Conservation (phyloP, 352 stramenopile genomes). For the Phytopythium chamaehyphon region DNA sequence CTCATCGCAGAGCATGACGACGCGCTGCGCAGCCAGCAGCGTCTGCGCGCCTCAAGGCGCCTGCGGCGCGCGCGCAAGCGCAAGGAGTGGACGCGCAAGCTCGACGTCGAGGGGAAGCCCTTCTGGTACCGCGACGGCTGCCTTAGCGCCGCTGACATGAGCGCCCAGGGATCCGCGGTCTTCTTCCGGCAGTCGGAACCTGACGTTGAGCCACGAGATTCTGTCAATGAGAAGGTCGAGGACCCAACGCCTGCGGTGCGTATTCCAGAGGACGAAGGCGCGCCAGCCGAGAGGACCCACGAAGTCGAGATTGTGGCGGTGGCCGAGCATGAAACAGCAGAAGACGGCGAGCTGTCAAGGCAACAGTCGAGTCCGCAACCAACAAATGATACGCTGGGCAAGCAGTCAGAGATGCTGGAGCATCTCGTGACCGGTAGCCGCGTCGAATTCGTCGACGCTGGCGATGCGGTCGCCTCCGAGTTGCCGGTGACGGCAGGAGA, state of each 20-base stretch:
- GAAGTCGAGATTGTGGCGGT: neutral
- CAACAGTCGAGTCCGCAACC: neutral
- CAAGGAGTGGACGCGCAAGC: slow-evolving; percentile 37
- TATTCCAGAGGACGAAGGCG: too few relatives aligned
- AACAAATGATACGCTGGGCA: neutral
- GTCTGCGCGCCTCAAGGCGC: slow-evolving; percentile 12
- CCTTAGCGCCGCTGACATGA: slow-evolving; percentile 13
- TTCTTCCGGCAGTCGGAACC: slow-evolving; percentile 7
- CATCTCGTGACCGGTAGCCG: neutral
- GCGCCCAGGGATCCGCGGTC: slow-evolving; percentile 14
- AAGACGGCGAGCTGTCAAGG: neutral
- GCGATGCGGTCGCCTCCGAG: slow-evolving; percentile 1
- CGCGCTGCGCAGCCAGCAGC: slow-evolving; percentile 3
- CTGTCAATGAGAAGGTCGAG: too few relatives aligned
- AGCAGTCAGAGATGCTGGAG: neutral
- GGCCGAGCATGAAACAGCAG: neutral
- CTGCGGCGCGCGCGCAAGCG: slow-evolving; percentile 11
- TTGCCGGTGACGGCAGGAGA: slow-evolving; percentile 15
- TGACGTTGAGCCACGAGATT: neutral
- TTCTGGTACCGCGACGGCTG: slow-evolving; percentile 30
- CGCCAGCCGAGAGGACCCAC: too few relatives aligned
- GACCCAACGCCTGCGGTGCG: too few relatives aligned
- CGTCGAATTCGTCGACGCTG: neutral
- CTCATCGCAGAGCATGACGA: too few relatives aligned
- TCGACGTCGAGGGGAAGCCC: slow-evolving; percentile 28